Percentiles rank a stretch among this genome's conserved stretches.
phyloP scores from a whole-genome alignment of 2,329 filamentous ascomycete species.

The Didymella lethalis region DNA sequence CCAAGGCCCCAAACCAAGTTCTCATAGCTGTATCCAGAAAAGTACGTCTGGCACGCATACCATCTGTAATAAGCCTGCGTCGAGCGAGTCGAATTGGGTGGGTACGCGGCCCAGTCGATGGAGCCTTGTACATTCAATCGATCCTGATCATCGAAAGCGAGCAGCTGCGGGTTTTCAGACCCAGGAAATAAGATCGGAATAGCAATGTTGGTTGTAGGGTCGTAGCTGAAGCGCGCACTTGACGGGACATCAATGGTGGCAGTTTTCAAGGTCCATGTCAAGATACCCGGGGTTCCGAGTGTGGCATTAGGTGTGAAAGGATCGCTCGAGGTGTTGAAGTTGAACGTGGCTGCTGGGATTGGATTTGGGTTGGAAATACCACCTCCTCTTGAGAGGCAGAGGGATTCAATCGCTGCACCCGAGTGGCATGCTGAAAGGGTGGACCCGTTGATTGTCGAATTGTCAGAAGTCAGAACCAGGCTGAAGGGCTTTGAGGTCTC shows the following conservation, averaged over 20 bases:
- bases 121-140: conserved; percentile 53
- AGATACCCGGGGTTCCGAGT: conserved; percentile 40
- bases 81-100: conserved; percentile 32
- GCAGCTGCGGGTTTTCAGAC: conserved; percentile 28
- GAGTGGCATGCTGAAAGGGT: conserved; percentile 56
- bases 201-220: conserved; percentile 53
- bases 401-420: conserved; percentile 58
- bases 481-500: conserved; percentile 56
- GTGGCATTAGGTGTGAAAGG: conserved; percentile 22
- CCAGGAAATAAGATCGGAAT: conserved; percentile 53
- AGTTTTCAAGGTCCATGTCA: conserved; percentile 55
- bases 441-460: conserved; percentile 50
- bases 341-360: conserved; percentile 33
- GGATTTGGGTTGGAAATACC: conserved; percentile 30
- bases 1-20: conserved; percentile 56
- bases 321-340: conserved; percentile 47
- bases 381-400: conserved; percentile 49
- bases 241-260: conserved; percentile 44
- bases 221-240: conserved; percentile 48
- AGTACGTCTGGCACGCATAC: conserved; percentile 57
- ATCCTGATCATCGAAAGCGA: conserved; percentile 54
- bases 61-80: conserved; percentile 52
- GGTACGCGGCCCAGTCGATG: conserved; percentile 51
- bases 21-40: conserved; percentile 53
- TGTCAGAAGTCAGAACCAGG: conserved; percentile 51